phyloP scores from a whole-genome alignment of 2,329 filamentous ascomycete genomes.

The Lasiodiplodia gonubiensis region DNA sequence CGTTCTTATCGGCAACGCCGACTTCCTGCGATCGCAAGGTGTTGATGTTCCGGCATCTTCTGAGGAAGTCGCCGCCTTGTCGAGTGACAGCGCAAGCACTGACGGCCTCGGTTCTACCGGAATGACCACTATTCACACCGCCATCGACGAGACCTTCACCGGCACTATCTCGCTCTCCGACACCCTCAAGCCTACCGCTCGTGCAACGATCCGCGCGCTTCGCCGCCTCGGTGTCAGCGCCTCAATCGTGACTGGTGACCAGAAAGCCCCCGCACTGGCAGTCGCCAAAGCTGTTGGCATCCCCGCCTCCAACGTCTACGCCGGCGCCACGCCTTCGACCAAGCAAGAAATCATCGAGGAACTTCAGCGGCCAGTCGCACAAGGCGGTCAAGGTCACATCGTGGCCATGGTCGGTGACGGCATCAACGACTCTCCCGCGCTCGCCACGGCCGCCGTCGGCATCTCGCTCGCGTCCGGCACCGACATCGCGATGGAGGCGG shows the following conservation, averaged over 20 bases:
- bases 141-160: constrained; percentile 80
- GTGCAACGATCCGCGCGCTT: constrained; percentile 79
- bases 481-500: constrained; percentile 97
- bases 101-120: constrained; percentile 60
- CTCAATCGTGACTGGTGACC: constrained; percentile 93
- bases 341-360: constrained; percentile 85
- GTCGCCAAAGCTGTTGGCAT: constrained; percentile 87
- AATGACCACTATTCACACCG: constrained; percentile 89
- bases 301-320: constrained; percentile 73
- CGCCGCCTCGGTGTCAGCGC: constrained; percentile 84
- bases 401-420: constrained; percentile 97
- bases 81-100: constrained; percentile 30
- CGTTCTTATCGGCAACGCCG: constrained; percentile 82
- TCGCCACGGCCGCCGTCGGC: constrained; percentile 89
- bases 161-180: constrained; percentile 86
- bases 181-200: constrained; percentile 86
- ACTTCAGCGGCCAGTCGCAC: constrained; percentile 62
- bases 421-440: constrained; percentile 96
- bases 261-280: constrained; percentile 79
- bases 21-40: constrained; percentile 74
- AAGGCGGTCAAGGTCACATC: constrained; percentile 63
- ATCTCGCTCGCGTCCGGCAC: constrained; percentile 93
- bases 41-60: constrained; percentile 64
- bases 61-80: constrained; percentile 35
- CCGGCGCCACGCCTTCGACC: constrained; percentile 87